Percentiles rank a stretch among this genome's conserved stretches.
Conservation (phyloP, 2,329 filamentous ascomycete genomes). For the Scytalidium sp. region DNA sequence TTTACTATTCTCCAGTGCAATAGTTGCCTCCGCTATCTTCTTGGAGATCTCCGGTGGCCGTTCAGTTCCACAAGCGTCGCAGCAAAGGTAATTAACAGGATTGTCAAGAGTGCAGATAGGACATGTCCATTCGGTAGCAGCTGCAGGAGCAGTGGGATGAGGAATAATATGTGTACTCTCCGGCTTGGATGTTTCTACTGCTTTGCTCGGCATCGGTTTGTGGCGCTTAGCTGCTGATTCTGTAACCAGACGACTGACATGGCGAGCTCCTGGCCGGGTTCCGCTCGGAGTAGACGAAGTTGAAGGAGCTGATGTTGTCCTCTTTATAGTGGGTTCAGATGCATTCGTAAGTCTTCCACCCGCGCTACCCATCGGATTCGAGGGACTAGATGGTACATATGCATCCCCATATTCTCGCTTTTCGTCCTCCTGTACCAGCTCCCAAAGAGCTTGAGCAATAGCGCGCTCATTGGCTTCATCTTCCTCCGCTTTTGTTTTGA, state of each 20-base stretch:
- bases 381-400: conserved; percentile 24
- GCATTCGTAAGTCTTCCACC: conserved; percentile 15
- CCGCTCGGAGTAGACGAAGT: background rate
- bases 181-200: background rate
- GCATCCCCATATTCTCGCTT: conserved; percentile 24
- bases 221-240: conserved; percentile 17
- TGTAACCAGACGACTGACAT: conserved; percentile 23
- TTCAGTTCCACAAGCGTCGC: conserved; percentile 53
- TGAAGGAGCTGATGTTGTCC: conserved; percentile 5
- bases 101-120: conserved; percentile 56
- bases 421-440: conserved; percentile 77
- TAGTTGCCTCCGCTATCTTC: conserved; percentile 13
- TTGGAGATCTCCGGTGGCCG: conserved; percentile 30
- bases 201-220: conserved; percentile 11
- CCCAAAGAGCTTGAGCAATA: conserved; percentile 81
- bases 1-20: background rate
- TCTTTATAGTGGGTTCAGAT: conserved; percentile 8
- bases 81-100: conserved; percentile 45
- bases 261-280: conserved; percentile 12
- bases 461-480: conserved; percentile 86
- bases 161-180: background rate
- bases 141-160: conserved; percentile 5
- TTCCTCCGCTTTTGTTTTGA: conserved; percentile 80
- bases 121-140: conserved; percentile 52
- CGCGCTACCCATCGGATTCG: conserved; percentile 28